Base-by-base conservation (phyloP, 1,284 basidiomycete species). In the Flammula alnicola region DNA sequence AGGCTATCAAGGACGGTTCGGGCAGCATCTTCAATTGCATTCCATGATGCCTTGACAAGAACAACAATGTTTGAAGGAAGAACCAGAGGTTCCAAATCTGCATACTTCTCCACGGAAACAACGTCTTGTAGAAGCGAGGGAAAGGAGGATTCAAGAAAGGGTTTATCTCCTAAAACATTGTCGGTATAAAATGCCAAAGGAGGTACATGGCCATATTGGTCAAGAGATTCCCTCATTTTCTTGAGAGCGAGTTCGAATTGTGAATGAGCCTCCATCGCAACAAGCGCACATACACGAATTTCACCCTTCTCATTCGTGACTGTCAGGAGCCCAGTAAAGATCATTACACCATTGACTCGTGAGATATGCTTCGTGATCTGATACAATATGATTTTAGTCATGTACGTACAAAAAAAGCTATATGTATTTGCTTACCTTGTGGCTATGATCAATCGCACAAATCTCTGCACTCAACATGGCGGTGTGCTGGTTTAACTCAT, bases 231-330 rank as follows among this genome's bases (percentile, higher is more conserved):
- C 0, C 37, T 52, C 43, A 67, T 62, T n/a, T n/a, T n/a, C n/a
- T n/a, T n/a, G 0, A 68, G 47, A 0, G 64, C 56, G 14, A 54
- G 45, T 22, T 56, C 58, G 46, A 61, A 65, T 27, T 67, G 60
- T 0, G 58, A 45, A 41, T 67, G 66, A 2, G 63, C 48, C 38
- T 68, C 67, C 4, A 65, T 65, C 8, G 64, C 58, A 11, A 65
- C 61, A 23, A 67, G 51, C 23, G 55, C 57, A 12, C 57, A 63
- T 1, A 56, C 48, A 1, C 60, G 52, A 19, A 67, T 63, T 37
- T 68, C 59, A 0, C 62, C 63, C 11, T 49, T 44, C 31, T 68
- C 55, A 43, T 68, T 68, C 9, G 63, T 65, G 2, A 63, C 40
- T 8, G 61, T 67, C 3, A 65, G 52, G 0, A 66, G 50, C 0